phyloP scores from a whole-genome alignment of 2,329 filamentous ascomycete genomes.

The Tricladium varicosporioides region DNA sequence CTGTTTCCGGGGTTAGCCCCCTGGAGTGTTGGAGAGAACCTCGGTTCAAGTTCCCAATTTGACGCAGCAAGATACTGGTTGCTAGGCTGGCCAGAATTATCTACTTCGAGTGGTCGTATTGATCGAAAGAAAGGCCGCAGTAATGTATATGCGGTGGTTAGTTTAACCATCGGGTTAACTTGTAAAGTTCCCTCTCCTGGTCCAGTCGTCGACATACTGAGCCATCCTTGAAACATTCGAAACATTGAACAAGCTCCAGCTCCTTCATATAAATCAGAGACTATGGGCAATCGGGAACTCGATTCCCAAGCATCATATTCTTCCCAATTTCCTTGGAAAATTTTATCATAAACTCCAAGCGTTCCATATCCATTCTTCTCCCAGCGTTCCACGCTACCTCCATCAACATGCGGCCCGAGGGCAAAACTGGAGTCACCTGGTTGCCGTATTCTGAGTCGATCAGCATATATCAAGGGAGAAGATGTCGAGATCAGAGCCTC shows the following conservation, averaged over 20 bases:
- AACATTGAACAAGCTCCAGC: conserved; percentile 82
- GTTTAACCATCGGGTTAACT: conserved; percentile 74
- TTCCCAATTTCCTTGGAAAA: conserved; percentile 78
- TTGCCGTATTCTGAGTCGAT: conserved; percentile 61
- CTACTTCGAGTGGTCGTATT: conserved; percentile 35
- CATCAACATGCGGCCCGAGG: conserved; percentile 71
- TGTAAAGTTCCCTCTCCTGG: conserved; percentile 77
- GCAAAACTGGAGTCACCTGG: conserved; percentile 71
- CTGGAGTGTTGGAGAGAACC: conserved; percentile 54
- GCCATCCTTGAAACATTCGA: conserved; percentile 87
- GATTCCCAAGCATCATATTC: conserved; percentile 81
- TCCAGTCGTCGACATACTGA: conserved; percentile 71
- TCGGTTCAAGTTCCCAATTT: conserved; percentile 58
- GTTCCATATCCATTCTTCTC: conserved; percentile 65
- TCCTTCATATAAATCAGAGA: conserved; percentile 75
- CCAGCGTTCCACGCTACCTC: conserved; percentile 74
- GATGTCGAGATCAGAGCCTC: conserved; percentile 45
- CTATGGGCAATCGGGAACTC: conserved; percentile 62
- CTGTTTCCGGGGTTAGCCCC: conserved; percentile 63
- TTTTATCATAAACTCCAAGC: conserved; percentile 66
- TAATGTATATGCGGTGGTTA: conserved; percentile 76
- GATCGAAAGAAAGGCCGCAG: conserved; percentile 77
- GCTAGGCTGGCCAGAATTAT: conserved; percentile 34
- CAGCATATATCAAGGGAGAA: conserved; percentile 66
- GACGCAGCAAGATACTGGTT: conserved; percentile 46